Percentiles rank a stretch among this genome's conserved stretches.
phyloP scores from a whole-genome alignment of 2,329 filamentous ascomycete genomes.

The Byssothecium circinans region DNA sequence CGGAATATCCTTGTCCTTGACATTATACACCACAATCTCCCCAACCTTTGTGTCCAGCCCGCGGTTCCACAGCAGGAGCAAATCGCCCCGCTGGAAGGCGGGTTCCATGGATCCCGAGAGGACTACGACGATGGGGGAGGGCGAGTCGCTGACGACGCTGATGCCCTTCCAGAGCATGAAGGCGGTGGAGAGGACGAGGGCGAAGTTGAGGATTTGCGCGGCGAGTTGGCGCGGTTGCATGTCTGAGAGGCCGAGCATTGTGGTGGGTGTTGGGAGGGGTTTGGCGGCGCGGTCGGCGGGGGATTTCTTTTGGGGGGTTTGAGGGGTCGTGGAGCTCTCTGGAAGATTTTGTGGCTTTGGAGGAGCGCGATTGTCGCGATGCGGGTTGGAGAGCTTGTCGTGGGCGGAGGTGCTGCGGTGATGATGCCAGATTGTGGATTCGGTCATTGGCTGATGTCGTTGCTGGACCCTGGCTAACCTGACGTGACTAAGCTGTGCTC shows the following conservation, averaged over 20 bases:
- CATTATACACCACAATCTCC: constrained; percentile 79
- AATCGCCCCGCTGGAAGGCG: constrained; percentile 76
- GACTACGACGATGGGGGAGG: constrained; percentile 76
- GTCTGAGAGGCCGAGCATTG: constrained; percentile 54
- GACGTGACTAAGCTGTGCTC: constrained; percentile 5
- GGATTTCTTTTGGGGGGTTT: background rate
- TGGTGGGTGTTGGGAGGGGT: constrained; percentile 16
- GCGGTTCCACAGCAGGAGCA: constrained; percentile 77
- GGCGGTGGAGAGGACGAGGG: constrained; percentile 82
- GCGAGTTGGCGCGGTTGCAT: constrained; percentile 79
- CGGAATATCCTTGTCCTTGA: constrained; percentile 91
- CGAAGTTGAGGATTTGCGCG: constrained; percentile 85
- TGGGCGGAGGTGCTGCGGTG: constrained; percentile 1
- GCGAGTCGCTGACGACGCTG: constrained; percentile 69
- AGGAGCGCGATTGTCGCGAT: background rate
- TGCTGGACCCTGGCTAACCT: background rate
- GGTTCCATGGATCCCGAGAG: constrained; percentile 83
- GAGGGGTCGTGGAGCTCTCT: too few species aligned
- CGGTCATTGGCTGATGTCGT: constrained; percentile 6
- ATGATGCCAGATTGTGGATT: constrained; percentile 10
- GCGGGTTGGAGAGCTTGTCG: background rate
- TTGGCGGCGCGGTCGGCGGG: background rate
- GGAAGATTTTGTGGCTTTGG: background rate
- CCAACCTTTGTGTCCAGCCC: constrained; percentile 65
- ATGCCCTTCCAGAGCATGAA: constrained; percentile 94